Percentiles rank a stretch among this genome's conserved stretches.
Evolutionary conservation across 306 rosid genomes (phyloP).

Genomic region (Casuarina equisetifolia): DNA sequence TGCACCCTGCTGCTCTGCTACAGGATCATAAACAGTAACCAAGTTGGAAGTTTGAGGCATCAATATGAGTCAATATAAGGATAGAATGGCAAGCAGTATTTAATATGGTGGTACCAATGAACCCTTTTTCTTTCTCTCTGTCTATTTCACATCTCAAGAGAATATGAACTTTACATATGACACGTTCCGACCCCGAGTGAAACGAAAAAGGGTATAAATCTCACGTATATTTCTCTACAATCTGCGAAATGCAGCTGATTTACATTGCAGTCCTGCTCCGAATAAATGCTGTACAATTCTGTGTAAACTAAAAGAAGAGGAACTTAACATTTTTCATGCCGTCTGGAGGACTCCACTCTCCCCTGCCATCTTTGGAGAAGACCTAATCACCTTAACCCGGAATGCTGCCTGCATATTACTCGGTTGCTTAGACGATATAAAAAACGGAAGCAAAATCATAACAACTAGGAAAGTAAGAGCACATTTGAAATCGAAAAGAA

Average conservation of each 20-base stretch:
- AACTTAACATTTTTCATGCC: conserved; percentile 28
- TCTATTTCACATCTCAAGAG: too few species aligned
- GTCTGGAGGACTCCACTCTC: conserved; percentile 39
- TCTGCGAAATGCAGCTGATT: conserved; percentile 24
- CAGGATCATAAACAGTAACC: too few species aligned
- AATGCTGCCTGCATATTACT: conserved; percentile 60
- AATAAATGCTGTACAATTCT: conserved; percentile 56
- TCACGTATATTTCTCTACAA: conserved; percentile 11
- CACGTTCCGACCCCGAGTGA: not conserved
- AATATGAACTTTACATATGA: too few species aligned
- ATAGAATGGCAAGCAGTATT: not conserved
- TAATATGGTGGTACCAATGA: too few species aligned
- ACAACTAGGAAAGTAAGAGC: not conserved
- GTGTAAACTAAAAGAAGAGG: conserved; percentile 4
- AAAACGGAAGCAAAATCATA: conserved; percentile 1
- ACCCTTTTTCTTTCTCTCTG: too few species aligned
- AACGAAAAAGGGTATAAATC: not conserved
- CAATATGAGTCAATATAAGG: not conserved
- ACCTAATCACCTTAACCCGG: conserved; percentile 67
- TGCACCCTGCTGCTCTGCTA: too few species aligned
- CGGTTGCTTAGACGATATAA: conserved; percentile 13
- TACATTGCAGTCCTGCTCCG: conserved; percentile 15
- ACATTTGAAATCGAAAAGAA: not conserved
- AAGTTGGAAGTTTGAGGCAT: too few species aligned
- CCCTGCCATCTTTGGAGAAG: conserved; percentile 38